Conservation (phyloP, 768 basidiomycete species). For the Calocybe indica region DNA sequence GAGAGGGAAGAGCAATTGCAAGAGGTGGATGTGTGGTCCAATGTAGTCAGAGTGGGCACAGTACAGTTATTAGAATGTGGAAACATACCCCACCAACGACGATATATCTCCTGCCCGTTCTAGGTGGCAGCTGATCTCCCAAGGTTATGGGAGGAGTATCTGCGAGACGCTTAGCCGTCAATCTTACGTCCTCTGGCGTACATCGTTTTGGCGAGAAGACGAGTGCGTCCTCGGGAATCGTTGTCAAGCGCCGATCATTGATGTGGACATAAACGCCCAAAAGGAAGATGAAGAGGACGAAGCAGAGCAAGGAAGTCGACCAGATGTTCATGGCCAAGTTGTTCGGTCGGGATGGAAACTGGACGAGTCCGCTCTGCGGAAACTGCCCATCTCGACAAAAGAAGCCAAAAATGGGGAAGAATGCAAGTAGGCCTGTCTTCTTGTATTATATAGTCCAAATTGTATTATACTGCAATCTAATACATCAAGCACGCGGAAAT, state of each 20-base stretch:
- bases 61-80: too few species aligned
- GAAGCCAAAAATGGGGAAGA: too few species aligned
- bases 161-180: conserved; percentile 29
- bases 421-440: too few species aligned
- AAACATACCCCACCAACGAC: conserved; percentile 58
- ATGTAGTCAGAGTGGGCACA: too few species aligned
- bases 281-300: conserved; percentile 7
- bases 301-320: not conserved
- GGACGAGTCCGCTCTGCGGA: too few species aligned
- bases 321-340: too few species aligned
- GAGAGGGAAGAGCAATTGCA: not conserved
- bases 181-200: conserved; percentile 34
- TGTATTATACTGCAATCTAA: too few species aligned
- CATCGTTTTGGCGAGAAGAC: conserved; percentile 48
- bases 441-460: too few species aligned
- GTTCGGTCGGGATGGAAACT: too few species aligned
- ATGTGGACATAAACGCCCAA: conserved; percentile 23
- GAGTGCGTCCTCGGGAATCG: conserved; percentile 40
- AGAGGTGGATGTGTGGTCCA: not conserved
- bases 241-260: conserved; percentile 53
- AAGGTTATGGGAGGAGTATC: conserved; percentile 26
- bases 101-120: conserved; percentile 71
- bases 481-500: too few species aligned
- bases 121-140: conserved; percentile 49
- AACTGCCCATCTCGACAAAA: too few species aligned